phyloP scores from a whole-genome alignment of 495 filamentous ascomycete genomes.

The Xylaria flabelliformis region DNA sequence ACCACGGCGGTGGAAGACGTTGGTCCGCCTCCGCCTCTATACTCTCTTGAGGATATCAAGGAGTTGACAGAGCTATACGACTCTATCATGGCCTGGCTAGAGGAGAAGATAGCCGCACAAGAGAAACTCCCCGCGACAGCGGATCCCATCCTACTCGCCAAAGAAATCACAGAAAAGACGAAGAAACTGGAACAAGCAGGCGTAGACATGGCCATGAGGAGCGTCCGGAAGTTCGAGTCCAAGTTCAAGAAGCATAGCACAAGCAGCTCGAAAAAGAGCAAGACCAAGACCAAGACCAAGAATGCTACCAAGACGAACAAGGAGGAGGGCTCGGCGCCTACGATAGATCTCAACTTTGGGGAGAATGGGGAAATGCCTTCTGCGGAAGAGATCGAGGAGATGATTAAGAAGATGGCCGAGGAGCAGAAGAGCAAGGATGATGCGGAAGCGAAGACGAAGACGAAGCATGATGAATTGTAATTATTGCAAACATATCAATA shows the following conservation, averaged over 20 bases:
- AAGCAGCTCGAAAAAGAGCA: constrained; percentile 30
- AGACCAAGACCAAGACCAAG: constrained; percentile 58
- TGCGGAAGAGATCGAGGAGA: constrained; percentile 56
- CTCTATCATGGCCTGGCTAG: constrained; percentile 67
- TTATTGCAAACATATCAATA: constrained; percentile 17
- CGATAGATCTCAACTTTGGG: constrained; percentile 47
- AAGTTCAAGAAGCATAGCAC: constrained; percentile 57
- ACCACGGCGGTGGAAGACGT: constrained; percentile 47
- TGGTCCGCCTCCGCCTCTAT: constrained; percentile 59
- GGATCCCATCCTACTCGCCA: constrained; percentile 71
- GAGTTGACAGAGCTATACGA: constrained; percentile 56
- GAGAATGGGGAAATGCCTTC: constrained; percentile 49
- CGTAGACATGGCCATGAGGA: constrained; percentile 74
- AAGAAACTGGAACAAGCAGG: constrained; percentile 69
- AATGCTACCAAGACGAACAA: constrained; percentile 50
- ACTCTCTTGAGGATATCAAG: constrained; percentile 67
- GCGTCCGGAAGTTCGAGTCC: constrained; percentile 64
- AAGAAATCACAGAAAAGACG: constrained; percentile 67
- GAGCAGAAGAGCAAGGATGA: constrained; percentile 48
- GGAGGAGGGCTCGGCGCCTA: constrained; percentile 44
- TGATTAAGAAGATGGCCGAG: constrained; percentile 53
- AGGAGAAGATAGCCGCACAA: constrained; percentile 68
- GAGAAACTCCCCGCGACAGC: constrained; percentile 70
- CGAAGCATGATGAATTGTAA: constrained; percentile 60
- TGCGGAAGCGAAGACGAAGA: constrained; percentile 24